phyloP scores from a whole-genome alignment of 1,139 yeast genomes.

The Kodamaea anthophila region DNA sequence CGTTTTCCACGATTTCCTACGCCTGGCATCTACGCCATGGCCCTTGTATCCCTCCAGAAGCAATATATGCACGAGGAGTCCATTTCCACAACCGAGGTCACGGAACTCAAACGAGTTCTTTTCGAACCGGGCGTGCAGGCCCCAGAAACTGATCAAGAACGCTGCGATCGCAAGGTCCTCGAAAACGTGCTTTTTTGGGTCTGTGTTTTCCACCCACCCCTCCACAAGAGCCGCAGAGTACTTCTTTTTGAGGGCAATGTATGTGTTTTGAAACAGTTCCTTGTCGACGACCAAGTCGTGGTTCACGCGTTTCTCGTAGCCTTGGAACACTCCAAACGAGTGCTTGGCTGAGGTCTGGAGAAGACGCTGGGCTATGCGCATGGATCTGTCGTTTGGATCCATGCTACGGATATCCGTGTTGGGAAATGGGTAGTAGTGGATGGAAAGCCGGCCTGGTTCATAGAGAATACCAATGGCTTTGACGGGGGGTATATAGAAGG shows the following conservation, averaged over 20 bases:
- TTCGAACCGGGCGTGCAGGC: slow-evolving; percentile 41
- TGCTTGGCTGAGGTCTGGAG: slow-evolving; percentile 78
- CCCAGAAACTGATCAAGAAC: slow-evolving; percentile 86
- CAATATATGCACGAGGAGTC: slow-evolving; percentile 71
- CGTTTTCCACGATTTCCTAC: slow-evolving; percentile 78
- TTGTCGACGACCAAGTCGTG: slow-evolving; percentile 86
- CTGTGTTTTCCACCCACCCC: slow-evolving; percentile 88
- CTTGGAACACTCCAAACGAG: slow-evolving; percentile 73
- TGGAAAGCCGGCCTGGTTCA: slow-evolving; percentile 49
- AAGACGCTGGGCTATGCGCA: slow-evolving; percentile 76
- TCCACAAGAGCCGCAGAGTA: slow-evolving; percentile 74
- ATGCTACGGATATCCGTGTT: slow-evolving; percentile 20
- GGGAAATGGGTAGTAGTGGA: slow-evolving; percentile 71
- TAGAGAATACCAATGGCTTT: slow-evolving; percentile 72
- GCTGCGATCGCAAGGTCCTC: slow-evolving; percentile 97
- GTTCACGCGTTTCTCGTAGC: slow-evolving; percentile 81
- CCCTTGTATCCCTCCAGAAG: slow-evolving; percentile 78
- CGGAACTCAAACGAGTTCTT: slow-evolving; percentile 59
- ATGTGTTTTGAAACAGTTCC: slow-evolving; percentile 76
- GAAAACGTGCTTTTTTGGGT: slow-evolving; percentile 92
- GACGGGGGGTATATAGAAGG: slow-evolving; percentile 84
- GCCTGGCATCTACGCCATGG: slow-evolving; percentile 83
- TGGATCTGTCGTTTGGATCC: slow-evolving; percentile 51
- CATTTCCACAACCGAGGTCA: slow-evolving; percentile 96
- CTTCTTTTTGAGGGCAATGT: slow-evolving; percentile 73